Base-by-base conservation (phyloP, 208 protist genomes). In the Acanthamoeba castellanii region DNA sequence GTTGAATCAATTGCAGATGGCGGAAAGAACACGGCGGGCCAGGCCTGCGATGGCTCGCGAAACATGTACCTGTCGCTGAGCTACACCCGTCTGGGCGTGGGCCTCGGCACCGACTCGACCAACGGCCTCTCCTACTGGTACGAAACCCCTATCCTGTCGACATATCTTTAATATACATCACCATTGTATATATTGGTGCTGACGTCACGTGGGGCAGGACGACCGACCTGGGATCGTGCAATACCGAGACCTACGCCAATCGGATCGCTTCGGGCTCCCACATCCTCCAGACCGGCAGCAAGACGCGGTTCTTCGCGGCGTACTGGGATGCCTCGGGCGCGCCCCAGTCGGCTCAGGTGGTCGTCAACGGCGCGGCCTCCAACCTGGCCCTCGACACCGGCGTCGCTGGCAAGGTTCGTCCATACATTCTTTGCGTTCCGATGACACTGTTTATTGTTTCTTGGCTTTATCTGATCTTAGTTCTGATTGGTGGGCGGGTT, bases 241-340 rank as follows among this genome's bases (percentile, higher is more conserved):
- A 81, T 34, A 52, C 72, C 20, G 72, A 81, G 42, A 81, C 72
- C 72, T 81, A 81, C 72, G 27, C 30, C 42, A 81, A 81, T 34
- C 18, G 30, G 2, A 81, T 81, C 30, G 72, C 72, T 22, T 81
- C 72, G 16, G 72, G 72, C 18, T 81, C 72, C 50, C 72, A 81
- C 72, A 42, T 81, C 37, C 3, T 81, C 25, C 34, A n/a, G 42
- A 30, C 30, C 6, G 42, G 66, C 13, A 74, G 72, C 72, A 16
- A 3, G 30, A 81, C 72, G 30, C 2, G 72, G 25, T 81, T 81
- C 72, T 81, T 81, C 30, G 72, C 72, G 5, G 50, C 72, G 11
- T 81, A 50, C 22, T 81, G 42, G 37, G 72, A 81, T n/a, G 37
- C 72, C 3, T 81, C 72, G 18, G 72, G 72, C 72, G 14, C 72